A percentile compares a stretch with the other conserved stretches of the same genome.
Evolutionary conservation across 305 asterid genomes (phyloP).

Genomic region (Solanum hybrid): DNA sequence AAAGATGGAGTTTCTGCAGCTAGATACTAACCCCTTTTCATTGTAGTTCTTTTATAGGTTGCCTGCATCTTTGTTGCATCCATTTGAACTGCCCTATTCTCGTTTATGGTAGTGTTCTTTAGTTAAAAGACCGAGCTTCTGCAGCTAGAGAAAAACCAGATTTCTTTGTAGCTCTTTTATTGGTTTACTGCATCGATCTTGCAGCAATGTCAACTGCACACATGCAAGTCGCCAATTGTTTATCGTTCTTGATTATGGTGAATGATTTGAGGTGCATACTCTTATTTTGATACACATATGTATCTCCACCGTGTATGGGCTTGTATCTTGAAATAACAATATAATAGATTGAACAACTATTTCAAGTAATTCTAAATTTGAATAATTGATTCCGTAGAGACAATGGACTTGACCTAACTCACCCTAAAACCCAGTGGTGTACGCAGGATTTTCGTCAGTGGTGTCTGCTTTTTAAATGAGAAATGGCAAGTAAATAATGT

Average conservation of each 20-base stretch:
- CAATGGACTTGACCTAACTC: not conserved
- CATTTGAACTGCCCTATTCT: not conserved
- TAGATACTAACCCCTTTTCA: not conserved
- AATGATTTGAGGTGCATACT: not conserved
- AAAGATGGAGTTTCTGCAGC: not conserved
- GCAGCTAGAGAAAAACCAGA: not conserved
- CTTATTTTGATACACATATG: not conserved
- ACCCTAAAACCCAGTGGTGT: not conserved
- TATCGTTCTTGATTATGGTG: not conserved
- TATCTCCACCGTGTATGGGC: not conserved
- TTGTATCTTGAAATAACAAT: not conserved
- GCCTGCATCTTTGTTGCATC: not conserved
- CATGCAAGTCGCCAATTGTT: not conserved
- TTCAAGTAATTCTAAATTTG: not conserved
- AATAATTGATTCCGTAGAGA: not conserved
- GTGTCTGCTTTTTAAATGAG: not conserved
- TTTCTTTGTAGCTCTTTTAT: not conserved
- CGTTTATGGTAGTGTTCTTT: not conserved
- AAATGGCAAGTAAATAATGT: not conserved
- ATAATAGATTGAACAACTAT: not conserved
- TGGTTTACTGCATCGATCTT: not conserved
- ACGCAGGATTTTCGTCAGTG: not conserved
- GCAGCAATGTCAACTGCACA: not conserved
- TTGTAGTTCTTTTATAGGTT: not conserved
- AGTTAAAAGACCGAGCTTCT: not conserved